phyloP scores from a whole-genome alignment of 495 filamentous ascomycete genomes.

The Terfezia claveryi region DNA sequence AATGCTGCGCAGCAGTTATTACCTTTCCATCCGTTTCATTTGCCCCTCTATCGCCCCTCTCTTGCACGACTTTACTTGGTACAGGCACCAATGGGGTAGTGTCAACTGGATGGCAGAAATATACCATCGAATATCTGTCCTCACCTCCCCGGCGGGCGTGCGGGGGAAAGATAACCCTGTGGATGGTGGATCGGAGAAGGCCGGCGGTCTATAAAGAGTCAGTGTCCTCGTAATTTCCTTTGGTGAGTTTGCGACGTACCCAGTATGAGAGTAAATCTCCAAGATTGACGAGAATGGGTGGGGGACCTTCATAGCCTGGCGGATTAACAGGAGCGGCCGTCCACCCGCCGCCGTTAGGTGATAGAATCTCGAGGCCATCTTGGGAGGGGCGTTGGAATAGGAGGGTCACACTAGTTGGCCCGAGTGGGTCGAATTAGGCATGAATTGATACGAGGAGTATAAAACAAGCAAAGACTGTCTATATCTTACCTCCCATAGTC shows the following conservation, averaged over 20 bases:
- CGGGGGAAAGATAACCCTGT: slow-evolving; percentile 62
- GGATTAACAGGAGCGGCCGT: slow-evolving; percentile 39
- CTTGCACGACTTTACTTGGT: slow-evolving; percentile 40
- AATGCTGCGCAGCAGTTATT: slow-evolving; percentile 67
- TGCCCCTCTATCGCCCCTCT: slow-evolving; percentile 20
- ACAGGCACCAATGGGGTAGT: slow-evolving; percentile 46
- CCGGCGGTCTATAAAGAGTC: slow-evolving; percentile 39
- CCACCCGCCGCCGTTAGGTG: slow-evolving; percentile 32
- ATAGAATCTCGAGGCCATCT: slow-evolving; percentile 68
- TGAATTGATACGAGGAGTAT: too few relatives aligned
- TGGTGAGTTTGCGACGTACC: neutral
- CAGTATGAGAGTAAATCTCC: slow-evolving; percentile 80
- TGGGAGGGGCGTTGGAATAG: slow-evolving; percentile 63
- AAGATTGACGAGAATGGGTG: slow-evolving; percentile 68
- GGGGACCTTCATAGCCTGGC: slow-evolving; percentile 7
- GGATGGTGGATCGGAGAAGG: slow-evolving; percentile 62
- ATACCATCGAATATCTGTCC: slow-evolving; percentile 75
- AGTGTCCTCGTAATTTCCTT: neutral
- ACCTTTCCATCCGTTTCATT: slow-evolving; percentile 29
- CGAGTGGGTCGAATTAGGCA: too few relatives aligned
- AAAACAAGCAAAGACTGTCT: neutral
- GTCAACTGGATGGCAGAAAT: slow-evolving; percentile 74
- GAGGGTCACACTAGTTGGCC: slow-evolving; percentile 31
- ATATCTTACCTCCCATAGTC: slow-evolving; percentile 33
- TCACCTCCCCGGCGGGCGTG: slow-evolving; percentile 23